These are phyloP conservation scores for Psilocybe cubensis DNA, from an alignment of 768 basidiomycete genomes.

Conservation along the genomic window DNA sequence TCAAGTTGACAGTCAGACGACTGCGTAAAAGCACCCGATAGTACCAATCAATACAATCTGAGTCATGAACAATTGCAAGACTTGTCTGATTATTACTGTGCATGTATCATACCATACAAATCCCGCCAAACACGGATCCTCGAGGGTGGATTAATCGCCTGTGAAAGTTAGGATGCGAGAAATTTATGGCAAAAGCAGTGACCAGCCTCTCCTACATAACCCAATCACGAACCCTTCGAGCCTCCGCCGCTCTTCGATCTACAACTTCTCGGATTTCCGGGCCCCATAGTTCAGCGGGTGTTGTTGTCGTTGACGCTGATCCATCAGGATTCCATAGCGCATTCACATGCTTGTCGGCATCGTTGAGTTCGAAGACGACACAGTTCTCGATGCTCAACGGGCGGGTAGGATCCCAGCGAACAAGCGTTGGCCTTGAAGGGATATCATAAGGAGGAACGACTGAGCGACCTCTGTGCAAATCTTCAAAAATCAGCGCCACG, in stretches of 20 bases:
- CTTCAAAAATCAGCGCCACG: slow-evolving; percentile 83
- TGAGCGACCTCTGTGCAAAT: slow-evolving; percentile 79
- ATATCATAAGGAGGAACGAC: slow-evolving; percentile 79
- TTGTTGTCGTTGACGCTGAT: slow-evolving; percentile 19
- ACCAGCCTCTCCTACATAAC: slow-evolving; percentile 12
- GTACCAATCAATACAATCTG: too few species aligned
- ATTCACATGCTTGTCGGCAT: slow-evolving; percentile 69
- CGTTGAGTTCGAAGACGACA: slow-evolving; percentile 79
- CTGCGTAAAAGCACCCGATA: too few species aligned
- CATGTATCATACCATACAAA: too few species aligned
- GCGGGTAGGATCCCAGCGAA: slow-evolving; percentile 76
- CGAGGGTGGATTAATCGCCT: too few species aligned
- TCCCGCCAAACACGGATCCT: too few species aligned
- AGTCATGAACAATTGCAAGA: too few species aligned
- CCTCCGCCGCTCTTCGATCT: slow-evolving; percentile 59
- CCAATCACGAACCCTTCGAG: slow-evolving; percentile 59
- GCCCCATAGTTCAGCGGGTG: slow-evolving; percentile 73
- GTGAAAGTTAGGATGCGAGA: too few species aligned
- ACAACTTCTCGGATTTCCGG: slow-evolving; percentile 62
- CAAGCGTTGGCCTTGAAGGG: slow-evolving; percentile 70
- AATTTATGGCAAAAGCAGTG: background rate
- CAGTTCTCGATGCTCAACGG: slow-evolving; percentile 80
- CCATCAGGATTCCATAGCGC: slow-evolving; percentile 41
- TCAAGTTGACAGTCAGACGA: too few species aligned
- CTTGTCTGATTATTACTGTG: too few species aligned